Conservation (phyloP, 169 alveolate species). For the Eimeria necatrix region DNA sequence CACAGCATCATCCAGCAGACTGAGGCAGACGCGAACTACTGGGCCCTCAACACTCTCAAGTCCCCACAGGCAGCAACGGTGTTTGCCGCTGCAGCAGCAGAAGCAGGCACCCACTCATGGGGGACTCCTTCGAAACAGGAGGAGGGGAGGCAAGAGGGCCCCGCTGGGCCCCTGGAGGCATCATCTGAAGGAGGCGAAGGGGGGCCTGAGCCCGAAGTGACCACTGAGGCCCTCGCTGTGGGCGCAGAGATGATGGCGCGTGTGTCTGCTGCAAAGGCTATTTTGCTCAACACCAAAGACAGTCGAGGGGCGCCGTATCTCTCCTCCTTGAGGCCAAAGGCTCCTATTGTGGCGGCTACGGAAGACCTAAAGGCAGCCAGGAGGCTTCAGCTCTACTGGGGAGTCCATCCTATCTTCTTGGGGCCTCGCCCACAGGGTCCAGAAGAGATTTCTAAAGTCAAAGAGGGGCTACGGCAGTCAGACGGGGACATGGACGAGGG, state of each 20-base stretch:
- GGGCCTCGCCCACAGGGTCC: neutral
- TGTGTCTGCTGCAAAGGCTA: slow-evolving; percentile 45
- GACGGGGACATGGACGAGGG: neutral
- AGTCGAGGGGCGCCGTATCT: neutral
- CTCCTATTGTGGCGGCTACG: slow-evolving; percentile 76
- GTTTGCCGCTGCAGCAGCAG: neutral
- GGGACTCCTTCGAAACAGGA: neutral
- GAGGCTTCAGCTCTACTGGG: slow-evolving; percentile 80
- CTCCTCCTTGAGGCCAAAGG: slow-evolving; percentile 64
- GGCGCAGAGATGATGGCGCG: slow-evolving; percentile 48
- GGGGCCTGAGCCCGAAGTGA: neutral
- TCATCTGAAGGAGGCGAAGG: neutral
- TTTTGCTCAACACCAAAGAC: neutral
- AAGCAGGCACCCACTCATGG: neutral
- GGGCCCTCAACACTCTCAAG: neutral
- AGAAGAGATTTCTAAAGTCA: neutral
- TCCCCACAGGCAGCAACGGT: neutral
- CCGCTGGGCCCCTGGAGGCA: neutral
- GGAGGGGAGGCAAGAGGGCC: neutral
- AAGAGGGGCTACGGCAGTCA: too few relatives aligned
- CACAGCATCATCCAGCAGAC: slow-evolving; percentile 91
- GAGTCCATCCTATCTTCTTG: slow-evolving; percentile 68
- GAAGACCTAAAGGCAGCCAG: slow-evolving; percentile 40
- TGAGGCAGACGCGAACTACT: slow-evolving; percentile 79
- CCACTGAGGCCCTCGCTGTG: slow-evolving; percentile 1